Evolutionary conservation across 163 green algal genomes (phyloP).

Genomic region (Chlamydomonas reinhardtii): DNA sequence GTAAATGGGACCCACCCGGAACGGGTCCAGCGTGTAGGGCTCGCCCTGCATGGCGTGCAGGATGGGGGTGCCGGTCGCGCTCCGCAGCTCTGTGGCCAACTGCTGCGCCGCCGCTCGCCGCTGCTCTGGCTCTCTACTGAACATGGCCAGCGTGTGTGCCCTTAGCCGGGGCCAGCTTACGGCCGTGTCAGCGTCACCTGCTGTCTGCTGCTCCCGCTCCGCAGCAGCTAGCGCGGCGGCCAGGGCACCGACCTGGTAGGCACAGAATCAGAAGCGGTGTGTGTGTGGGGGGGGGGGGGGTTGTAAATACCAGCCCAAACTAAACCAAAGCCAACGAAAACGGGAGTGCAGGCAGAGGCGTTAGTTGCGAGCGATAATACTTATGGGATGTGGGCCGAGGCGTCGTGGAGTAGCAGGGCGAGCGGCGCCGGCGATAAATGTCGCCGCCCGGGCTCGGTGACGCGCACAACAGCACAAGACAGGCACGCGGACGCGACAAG

Average conservation of each 20-base stretch:
- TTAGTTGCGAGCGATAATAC: too few species aligned
- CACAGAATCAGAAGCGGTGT: too few species aligned
- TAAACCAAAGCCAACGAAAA: too few species aligned
- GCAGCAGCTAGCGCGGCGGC: slow-evolving; percentile 28
- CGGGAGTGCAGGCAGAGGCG: too few species aligned
- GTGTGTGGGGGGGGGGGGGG: too few species aligned
- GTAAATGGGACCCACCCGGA: slow-evolving; percentile 45
- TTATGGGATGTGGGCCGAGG: too few species aligned
- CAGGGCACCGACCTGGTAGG: slow-evolving; percentile 9
- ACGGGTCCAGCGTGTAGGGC: slow-evolving; percentile 58
- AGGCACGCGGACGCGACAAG: too few species aligned
- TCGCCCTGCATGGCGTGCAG: neutral
- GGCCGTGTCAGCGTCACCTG: neutral
- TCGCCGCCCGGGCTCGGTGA: too few species aligned
- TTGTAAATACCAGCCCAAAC: too few species aligned
- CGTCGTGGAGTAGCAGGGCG: too few species aligned
- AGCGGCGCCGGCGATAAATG: too few species aligned
- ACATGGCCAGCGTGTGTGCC: neutral
- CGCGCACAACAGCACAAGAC: too few species aligned
- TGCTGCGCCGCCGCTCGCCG: slow-evolving; percentile 8
- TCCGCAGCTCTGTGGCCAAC: slow-evolving; percentile 48
- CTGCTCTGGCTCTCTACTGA: neutral
- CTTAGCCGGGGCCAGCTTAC: neutral
- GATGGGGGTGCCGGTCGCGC: neutral
- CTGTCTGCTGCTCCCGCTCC: neutral